These are phyloP conservation scores for Galerina sulciceps DNA, from an alignment of 768 basidiomycete species.

Conservation along the genomic window DNA sequence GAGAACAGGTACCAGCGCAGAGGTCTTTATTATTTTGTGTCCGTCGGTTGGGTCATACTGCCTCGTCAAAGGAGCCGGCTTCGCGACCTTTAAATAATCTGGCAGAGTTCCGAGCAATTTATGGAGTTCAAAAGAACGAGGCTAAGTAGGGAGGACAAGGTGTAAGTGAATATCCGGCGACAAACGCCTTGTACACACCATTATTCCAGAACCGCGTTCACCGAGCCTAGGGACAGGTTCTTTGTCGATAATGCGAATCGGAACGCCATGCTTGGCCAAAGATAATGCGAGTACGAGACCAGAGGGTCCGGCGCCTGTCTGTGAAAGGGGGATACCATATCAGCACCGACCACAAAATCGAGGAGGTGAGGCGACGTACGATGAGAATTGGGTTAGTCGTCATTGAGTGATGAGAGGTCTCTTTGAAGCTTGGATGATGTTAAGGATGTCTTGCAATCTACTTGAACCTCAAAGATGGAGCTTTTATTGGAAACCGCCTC, in stretches of 20 bases:
- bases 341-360: too few relatives aligned
- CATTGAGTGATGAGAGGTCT: too few relatives aligned
- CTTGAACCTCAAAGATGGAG: too few relatives aligned
- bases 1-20: slow-evolving; percentile 25
- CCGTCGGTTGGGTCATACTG: slow-evolving; percentile 37
- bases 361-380: too few relatives aligned
- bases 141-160: slow-evolving; percentile 28
- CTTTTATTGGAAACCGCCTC: too few relatives aligned
- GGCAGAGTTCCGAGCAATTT: slow-evolving; percentile 40
- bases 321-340: background rate
- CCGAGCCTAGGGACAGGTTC: slow-evolving; percentile 28
- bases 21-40: slow-evolving; percentile 24
- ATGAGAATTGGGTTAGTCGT: too few relatives aligned
- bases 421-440: too few relatives aligned
- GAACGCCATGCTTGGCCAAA: slow-evolving; percentile 45
- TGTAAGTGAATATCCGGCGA: background rate
- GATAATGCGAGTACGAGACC: slow-evolving; percentile 45
- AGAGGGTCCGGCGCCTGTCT: slow-evolving; percentile 51
- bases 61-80: slow-evolving; percentile 22
- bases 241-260: slow-evolving; percentile 56
- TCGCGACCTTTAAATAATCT: slow-evolving; percentile 34
- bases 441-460: too few relatives aligned
- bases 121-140: slow-evolving; percentile 49
- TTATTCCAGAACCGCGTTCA: slow-evolving; percentile 38
- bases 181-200: slow-evolving; percentile 24